Evolutionary conservation across 352 stramenopile genomes (phyloP), one percentile per base, ranked within the genome.

Genomic region (Globisporangium lucens): DNA sequence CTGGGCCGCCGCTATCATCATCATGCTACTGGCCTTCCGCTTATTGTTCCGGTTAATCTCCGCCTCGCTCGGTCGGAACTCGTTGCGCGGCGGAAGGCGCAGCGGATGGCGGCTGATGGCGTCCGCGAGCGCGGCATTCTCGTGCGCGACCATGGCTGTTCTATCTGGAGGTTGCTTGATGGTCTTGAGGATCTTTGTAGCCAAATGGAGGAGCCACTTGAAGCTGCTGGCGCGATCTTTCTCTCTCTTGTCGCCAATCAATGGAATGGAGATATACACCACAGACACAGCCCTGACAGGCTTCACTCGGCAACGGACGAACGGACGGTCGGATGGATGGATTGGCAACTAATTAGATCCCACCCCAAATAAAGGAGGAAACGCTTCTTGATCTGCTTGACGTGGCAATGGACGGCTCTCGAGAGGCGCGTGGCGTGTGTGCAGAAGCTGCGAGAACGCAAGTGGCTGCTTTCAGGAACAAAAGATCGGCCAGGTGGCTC

Each of bases 91-190:
- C 20, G 63, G 36, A n/a, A 63, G 53, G 0, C 63, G 63, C 24
- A 68, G 20, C 17, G 36, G 38, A 29, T 55, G 56, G 41, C 63
- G 63, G 30, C 30, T 56, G 46, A 47, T 38, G 2, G 22, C 53
- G 36, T 60, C 53, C 3, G 38, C 63, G 52, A 53, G 24, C n/a
- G 60, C 43, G 36, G 9, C 41, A 24, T 46, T 68, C 41, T 62
- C 63, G 63, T 62, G 53, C 36, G 63, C 55, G 41, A 63, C 55
- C 63, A 67, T 67, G 17, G 43, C 43, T 51, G 43, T 24, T 51
- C 15, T 51, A 51, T 51, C 24, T 60, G 55, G 52, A 17, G 12
- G 49, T 8, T 38, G 24, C 27, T 58, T 58, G 27, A 36, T 29
- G 55, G 12, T 38, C 27, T 27, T 22, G 52, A 27, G 9, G 22